Evolutionary conservation across 2,329 filamentous ascomycete genomes (phyloP).

Genomic region (Juglanconis oblonga): DNA sequence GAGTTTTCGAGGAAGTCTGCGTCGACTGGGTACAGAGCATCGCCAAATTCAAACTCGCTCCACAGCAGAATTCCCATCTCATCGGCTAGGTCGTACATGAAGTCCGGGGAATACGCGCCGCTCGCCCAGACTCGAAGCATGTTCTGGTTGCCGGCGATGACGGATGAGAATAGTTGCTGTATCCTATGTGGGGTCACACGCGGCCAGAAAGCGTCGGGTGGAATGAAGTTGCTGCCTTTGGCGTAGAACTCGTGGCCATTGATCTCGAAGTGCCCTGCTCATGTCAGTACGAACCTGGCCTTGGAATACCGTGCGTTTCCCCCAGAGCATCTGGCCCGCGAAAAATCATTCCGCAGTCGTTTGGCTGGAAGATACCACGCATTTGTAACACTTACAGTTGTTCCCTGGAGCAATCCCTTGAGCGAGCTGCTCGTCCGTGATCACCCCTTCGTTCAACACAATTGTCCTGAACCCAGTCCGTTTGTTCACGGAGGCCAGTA

Average conservation of each 20-base stretch:
- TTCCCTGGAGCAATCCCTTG: conserved; percentile 44
- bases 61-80: conserved; percentile 59
- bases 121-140: conserved; percentile 63
- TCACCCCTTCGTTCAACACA: conserved; percentile 52
- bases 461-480: conserved; percentile 61
- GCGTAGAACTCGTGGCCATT: conserved; percentile 64
- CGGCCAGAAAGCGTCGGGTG: conserved; percentile 61
- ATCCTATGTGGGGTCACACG: conserved; percentile 53
- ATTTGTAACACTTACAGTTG: conserved; percentile 7
- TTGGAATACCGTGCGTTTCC: neutral
- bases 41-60: conserved; percentile 63
- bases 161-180: conserved; percentile 49
- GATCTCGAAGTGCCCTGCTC: conserved; percentile 62
- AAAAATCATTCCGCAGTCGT: too few relatives aligned
- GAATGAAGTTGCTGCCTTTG: conserved; percentile 63
- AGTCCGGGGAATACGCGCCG: conserved; percentile 58
- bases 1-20: conserved; percentile 53
- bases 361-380: too few relatives aligned
- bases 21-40: conserved; percentile 56
- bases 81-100: conserved; percentile 61
- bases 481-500: conserved; percentile 45
- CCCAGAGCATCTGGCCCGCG: neutral
- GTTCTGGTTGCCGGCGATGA: conserved; percentile 58
- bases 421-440: conserved; percentile 50
- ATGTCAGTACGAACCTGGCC: conserved; percentile 24